Conservation (phyloP, 768 basidiomycete genomes). For the Suillus alpinus region DNA sequence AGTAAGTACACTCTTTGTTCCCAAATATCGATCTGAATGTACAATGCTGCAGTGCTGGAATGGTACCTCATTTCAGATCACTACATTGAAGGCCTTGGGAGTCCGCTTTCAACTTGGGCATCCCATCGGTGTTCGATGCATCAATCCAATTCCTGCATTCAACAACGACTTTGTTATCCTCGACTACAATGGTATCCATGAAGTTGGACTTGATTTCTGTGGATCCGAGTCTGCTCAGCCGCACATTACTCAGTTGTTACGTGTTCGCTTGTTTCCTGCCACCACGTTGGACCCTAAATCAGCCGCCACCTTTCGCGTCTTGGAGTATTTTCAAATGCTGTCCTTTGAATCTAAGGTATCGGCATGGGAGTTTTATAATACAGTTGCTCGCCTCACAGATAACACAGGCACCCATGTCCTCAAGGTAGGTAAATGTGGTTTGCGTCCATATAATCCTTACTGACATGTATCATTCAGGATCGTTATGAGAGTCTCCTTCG, state of each 20-base stretch:
- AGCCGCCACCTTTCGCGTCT: constrained; percentile 24
- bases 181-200: constrained; percentile 22
- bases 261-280: constrained; percentile 8
- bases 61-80: constrained; percentile 14
- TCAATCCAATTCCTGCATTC: not conserved
- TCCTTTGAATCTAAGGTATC: constrained; percentile 28
- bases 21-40: not conserved
- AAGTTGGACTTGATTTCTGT: constrained; percentile 14
- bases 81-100: constrained; percentile 18
- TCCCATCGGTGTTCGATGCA: constrained; percentile 11
- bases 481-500: not conserved
- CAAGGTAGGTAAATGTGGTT: not conserved
- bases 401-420: constrained; percentile 13
- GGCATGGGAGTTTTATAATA: constrained; percentile 23
- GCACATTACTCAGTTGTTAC: constrained; percentile 9
- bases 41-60: constrained; percentile 15
- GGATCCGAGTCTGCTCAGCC: constrained; percentile 6
- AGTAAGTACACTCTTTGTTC: not conserved
- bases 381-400: constrained; percentile 6
- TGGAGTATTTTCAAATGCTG: constrained; percentile 25
- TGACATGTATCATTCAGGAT: not conserved
- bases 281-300: constrained; percentile 22
- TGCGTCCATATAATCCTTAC: too few relatives aligned
- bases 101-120: constrained; percentile 24
- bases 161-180: constrained; percentile 18